phyloP scores from a whole-genome alignment of 2,329 filamentous ascomycete genomes.

The Dendrostoma leiphaemia region DNA sequence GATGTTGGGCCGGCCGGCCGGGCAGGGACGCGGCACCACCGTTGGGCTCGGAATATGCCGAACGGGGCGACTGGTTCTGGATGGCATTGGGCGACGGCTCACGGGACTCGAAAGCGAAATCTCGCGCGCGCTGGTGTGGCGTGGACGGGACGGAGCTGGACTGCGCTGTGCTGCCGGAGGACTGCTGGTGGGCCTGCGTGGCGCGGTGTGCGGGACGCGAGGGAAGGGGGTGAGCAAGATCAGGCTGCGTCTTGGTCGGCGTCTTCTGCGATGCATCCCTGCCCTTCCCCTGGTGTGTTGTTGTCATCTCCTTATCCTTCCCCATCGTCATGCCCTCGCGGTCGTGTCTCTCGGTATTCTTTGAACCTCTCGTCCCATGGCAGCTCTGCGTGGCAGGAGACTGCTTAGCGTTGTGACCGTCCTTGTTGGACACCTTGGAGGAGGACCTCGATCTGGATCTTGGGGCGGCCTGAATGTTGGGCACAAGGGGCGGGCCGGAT shows the following conservation, averaged over 20 bases:
- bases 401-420: constrained; percentile 41
- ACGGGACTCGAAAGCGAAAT: constrained; percentile 73
- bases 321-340: constrained; percentile 57
- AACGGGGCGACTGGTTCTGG: constrained; percentile 81
- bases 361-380: constrained; percentile 64
- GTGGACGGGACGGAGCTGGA: constrained; percentile 93
- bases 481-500: constrained; percentile 53
- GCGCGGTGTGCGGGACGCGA: constrained; percentile 17
- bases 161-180: constrained; percentile 43
- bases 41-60: constrained; percentile 86
- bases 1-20: constrained; percentile 47
- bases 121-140: constrained; percentile 82
- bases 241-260: constrained; percentile 41
- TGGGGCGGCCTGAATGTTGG: constrained; percentile 54
- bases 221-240: constrained; percentile 23
- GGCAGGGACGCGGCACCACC: constrained; percentile 67
- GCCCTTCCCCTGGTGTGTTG: constrained; percentile 2
- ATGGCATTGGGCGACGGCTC: constrained; percentile 76
- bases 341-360: constrained; percentile 57
- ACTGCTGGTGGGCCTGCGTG: constrained; percentile 21
- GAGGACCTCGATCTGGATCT: constrained; percentile 56
- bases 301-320: constrained; percentile 32
- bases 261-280: constrained; percentile 47
- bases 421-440: constrained; percentile 59
- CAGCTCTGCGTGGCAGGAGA: constrained; percentile 47